Conservation (phyloP, 345 rosid species). For the Salix udensis region DNA sequence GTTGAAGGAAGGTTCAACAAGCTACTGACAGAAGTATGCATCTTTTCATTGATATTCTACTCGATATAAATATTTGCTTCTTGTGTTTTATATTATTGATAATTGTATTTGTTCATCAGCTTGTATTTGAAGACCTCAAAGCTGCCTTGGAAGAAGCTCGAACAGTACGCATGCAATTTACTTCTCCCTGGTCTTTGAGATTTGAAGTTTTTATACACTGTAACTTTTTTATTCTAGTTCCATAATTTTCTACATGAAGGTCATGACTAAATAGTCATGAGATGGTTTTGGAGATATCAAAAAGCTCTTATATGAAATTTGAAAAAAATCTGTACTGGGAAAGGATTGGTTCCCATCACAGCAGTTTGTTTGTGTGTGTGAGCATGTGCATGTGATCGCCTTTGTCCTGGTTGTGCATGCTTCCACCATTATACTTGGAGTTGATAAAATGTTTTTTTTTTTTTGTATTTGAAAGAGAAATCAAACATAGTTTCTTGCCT, state of each 20-base stretch:
- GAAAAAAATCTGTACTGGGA: neutral
- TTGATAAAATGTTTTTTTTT: neutral
- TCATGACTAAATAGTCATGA: neutral
- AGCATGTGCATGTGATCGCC: neutral
- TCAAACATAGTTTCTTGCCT: neutral
- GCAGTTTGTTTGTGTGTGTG: neutral
- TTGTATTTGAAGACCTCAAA: constrained; percentile 83
- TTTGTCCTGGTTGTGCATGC: neutral
- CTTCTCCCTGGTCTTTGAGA: neutral
- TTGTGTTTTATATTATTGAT: constrained; percentile 20
- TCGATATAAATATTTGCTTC: constrained; percentile 11
- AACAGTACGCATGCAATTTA: constrained; percentile 41
- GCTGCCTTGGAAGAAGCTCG: constrained; percentile 98
- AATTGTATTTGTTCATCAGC: constrained; percentile 47
- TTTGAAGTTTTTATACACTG: neutral
- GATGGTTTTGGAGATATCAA: neutral
- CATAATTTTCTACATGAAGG: neutral
- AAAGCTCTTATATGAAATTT: neutral
- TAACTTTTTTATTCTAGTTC: neutral
- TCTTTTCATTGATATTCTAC: neutral
- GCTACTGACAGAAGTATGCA: constrained; percentile 67
- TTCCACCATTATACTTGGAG: neutral
- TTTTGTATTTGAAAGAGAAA: neutral
- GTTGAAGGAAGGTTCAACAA: constrained; percentile 81
- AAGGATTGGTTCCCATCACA: neutral